Evolutionary conservation across 495 filamentous ascomycete genomes (phyloP), one percentile per base, ranked within the genome.

Genomic region (Parachaetomium inaequale): DNA sequence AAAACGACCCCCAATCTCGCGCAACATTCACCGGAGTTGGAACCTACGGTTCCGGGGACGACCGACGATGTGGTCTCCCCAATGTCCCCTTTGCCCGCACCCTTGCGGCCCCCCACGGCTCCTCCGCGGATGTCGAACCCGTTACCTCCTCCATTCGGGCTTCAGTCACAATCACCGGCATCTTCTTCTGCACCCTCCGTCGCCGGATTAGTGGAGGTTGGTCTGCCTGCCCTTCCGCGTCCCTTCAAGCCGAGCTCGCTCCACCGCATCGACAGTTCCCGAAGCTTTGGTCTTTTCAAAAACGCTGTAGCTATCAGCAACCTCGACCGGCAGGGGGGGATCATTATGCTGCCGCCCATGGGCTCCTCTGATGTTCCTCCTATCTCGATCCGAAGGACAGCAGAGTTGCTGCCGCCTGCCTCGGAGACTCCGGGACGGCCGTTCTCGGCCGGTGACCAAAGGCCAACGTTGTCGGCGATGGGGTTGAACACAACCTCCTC

Each of bases 191-290:
- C 36, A 31, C 7, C 38, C 8, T 21, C 36, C 38, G 2, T 0
- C n/a, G 32, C 14, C 26, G 25, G 2, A 12, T 5, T 29, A 14
- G 17, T 8, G n/a, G 19, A 25, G 8, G 1, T 36, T 36, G 43
- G 17, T 2, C 7, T 3, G 4, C 7, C 57, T n/a, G 19, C 12
- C 1, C 31, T 7, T 19, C 21, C 19, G 3, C 54, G 42, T 19
- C 53, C 38, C 2, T 31, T 36, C 6, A 40, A 40, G 32, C 43
- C 21, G 14, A 32, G 7, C 17, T 7, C 38, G 4, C 50, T 70
- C 12, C 68, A 63, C 28, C 65, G 68, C 21, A 45, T 63, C 14
- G 68, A 70, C 12, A 70, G 68, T 21, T 57, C 59, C 12, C 65
- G 68, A 17, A 55, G 38, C 29, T 62, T 69, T 19, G 38, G 10